Evolutionary conservation across 768 basidiomycete genomes (phyloP), one percentile per base, ranked within the genome.

Genomic region (Cyathus striatus): DNA sequence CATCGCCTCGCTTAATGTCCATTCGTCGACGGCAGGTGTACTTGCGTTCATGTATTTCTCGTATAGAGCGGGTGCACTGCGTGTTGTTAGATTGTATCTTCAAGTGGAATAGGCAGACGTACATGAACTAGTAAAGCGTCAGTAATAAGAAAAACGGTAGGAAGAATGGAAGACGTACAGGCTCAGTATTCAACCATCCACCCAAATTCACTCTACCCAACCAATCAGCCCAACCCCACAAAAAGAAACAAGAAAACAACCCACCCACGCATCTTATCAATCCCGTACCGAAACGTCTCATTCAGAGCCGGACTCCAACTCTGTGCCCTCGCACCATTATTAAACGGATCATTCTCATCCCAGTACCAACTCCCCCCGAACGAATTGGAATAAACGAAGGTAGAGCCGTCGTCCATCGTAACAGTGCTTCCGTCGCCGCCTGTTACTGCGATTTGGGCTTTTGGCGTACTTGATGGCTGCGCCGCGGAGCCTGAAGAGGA

Each of bases 131-230:
- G 39, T 45, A 46, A 23, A 40, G 41, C 32, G 46, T 35, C 27
- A 30, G 27, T 9, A 9, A 9, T 9, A 9, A 51, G 17, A 25
- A 41, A 23, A 35, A 38, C 26, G 22, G 17, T 17, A 52, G 17
- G 17, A 47, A 42, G 17, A 44, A 47, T 50, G 40, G 43, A 39
- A 7, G n/a, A 73, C 85, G 65, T 56, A 91, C 89, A 25, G 90
- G 92, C 71, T 98, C 95, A 2, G 84, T 79, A 9, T 75, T 77
- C 42, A 97, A 73, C 96, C 96, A 98, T 38, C 95, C 95, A 49
- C 90, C 92, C 21, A 97, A 59, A 58, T 97, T 97, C 44, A 97
- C 93, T 36, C 93, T 91, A 48, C n/a, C n/a, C n/a, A n/a, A n/a
- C 44, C 34, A 37, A 34, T 43, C 42, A 9, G 45, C 35, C 23